These are phyloP conservation scores for Sideroxylon spinosum DNA, from an alignment of 179 eudicot genomes.

Conservation along the genomic window DNA sequence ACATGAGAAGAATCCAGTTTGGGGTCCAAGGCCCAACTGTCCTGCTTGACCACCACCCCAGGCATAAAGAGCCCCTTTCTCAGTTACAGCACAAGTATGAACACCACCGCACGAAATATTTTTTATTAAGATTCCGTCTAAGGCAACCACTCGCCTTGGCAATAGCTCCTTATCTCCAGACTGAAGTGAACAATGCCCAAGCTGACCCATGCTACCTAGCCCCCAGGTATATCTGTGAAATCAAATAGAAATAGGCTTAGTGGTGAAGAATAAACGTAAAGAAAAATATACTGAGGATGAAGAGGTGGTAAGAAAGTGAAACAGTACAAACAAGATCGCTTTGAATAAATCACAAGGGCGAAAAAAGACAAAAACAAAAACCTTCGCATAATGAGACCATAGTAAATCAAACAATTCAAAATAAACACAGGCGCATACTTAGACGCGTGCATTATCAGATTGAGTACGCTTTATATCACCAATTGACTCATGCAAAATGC, in stretches of 20 bases:
- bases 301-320: background rate
- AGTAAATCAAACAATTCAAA: background rate
- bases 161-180: constrained; percentile 78
- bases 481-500: background rate
- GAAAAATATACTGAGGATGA: too few relatives aligned
- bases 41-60: constrained; percentile 99
- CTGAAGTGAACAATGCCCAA: constrained; percentile 95
- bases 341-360: background rate
- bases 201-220: constrained; percentile 92
- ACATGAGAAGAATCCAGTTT: constrained; percentile 61
- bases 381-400: background rate
- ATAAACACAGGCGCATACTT: too few relatives aligned
- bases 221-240: constrained; percentile 94
- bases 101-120: constrained; percentile 86
- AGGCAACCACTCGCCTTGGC: constrained; percentile 86
- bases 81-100: constrained; percentile 86
- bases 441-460: background rate
- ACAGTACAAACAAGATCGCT: background rate
- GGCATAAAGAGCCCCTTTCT: constrained; percentile 87
- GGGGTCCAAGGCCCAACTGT: constrained; percentile 92
- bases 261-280: background rate
- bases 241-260: background rate
- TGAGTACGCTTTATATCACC: background rate
- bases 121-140: constrained; percentile 58
- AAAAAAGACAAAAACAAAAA: background rate